phyloP scores from a whole-genome alignment of 2,329 filamentous ascomycete species.

The Mycosphaerella sp. region DNA sequence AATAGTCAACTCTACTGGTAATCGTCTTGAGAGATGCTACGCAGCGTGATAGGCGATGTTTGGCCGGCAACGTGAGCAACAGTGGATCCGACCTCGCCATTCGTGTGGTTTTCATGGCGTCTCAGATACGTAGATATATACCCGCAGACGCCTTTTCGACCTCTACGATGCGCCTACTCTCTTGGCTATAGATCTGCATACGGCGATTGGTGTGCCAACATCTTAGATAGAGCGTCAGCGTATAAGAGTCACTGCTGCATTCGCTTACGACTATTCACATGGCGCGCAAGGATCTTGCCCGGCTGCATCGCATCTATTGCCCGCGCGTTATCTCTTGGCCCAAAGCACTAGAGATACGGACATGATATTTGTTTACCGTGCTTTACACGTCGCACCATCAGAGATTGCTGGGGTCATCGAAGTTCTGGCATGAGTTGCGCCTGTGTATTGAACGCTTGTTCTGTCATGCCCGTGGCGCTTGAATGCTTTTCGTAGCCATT shows the following conservation, averaged over 20 bases:
- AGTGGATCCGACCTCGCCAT: not conserved
- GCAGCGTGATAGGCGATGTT: constrained; percentile 2
- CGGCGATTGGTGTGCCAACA: not conserved
- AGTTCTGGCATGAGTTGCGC: not conserved
- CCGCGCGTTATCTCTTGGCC: constrained; percentile 11
- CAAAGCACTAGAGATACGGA: constrained; percentile 6
- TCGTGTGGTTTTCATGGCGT: not conserved
- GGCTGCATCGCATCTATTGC: not conserved
- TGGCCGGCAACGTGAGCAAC: not conserved
- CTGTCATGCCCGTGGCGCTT: too few relatives aligned
- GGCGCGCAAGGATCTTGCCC: not conserved
- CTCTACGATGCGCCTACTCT: not conserved
- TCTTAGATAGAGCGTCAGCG: not conserved
- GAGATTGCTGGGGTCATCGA: not conserved
- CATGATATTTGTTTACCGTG: not conserved
- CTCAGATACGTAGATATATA: not conserved
- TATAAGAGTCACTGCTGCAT: not conserved
- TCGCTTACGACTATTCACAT: not conserved
- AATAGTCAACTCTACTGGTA: not conserved
- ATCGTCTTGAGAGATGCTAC: not conserved
- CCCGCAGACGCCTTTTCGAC: not conserved
- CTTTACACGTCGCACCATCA: not conserved
- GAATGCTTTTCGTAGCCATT: too few relatives aligned
- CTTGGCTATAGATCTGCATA: not conserved
- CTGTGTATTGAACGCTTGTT: too few relatives aligned